Evolutionary conservation across 2,329 filamentous ascomycete genomes (phyloP), one percentile per base, ranked within the genome.

Genomic region (Elsinoe necatrix): DNA sequence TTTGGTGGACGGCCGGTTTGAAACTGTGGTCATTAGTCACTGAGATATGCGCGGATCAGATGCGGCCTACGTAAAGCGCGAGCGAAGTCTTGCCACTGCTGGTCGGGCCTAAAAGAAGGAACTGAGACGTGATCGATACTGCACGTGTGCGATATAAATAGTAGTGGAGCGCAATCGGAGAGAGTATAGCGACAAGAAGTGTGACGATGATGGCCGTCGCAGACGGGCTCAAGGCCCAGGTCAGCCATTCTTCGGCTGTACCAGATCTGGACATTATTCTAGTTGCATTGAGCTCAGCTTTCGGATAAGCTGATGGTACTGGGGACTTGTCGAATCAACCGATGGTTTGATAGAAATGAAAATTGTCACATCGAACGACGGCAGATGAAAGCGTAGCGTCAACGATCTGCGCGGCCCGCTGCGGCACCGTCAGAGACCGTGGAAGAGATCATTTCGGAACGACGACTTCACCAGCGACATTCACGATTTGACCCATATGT

Each of bases 51-150:
- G 7, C 7, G 14, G 39, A 21, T 25, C 16, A 4, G 51, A 41
- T 57, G 52, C 8, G 23, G 45, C 41, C 57, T 76, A 87, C 84
- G 63, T 93, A 79, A 20, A 89, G 90, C n/a, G 90, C 74, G 31
- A 97, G 82, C 7, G 87, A 81, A 0, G 93, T 97, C 76, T 97
- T 98, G 66, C 93, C 93, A 51, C 83, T 80, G 61, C 85, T 87
- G 57, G 85, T 84, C 14, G 92, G 89, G 0, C 93, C 93, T 50
- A 91, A 70, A 42, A 95, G 80, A 8, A 96, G 76, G 59, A 97
- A 83, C 6, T 85, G 86, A 51, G 92, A 89, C 23, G 87, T 80
- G 12, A 77, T 78, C 35, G 81, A 81, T 65, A 86, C 84, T 12
- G 83, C 79, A 37, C 80, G 80, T 51, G 81, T 78, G 56, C 80